phyloP scores from a whole-genome alignment of 768 basidiomycete species.

The Tulasnella sp. region DNA sequence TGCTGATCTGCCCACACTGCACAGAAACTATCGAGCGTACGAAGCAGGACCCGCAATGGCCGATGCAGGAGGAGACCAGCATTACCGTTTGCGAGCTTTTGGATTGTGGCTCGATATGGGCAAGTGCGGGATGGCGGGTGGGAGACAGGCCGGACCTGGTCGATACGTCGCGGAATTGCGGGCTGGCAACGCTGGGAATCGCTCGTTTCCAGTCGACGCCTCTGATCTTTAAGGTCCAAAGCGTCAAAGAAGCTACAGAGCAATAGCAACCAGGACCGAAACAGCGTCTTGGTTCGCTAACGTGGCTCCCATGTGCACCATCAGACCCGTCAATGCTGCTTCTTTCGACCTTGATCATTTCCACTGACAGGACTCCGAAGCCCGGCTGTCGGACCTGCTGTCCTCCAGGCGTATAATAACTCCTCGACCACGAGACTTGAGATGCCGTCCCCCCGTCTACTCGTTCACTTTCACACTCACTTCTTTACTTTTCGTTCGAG shows the following conservation, averaged over 20 bases:
- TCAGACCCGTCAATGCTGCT: not conserved
- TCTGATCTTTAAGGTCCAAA: not conserved
- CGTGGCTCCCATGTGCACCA: slow-evolving; percentile 3
- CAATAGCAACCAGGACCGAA: not conserved
- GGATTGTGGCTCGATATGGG: not conserved
- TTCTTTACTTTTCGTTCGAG: not conserved
- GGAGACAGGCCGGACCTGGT: not conserved
- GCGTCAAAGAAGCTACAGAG: not conserved
- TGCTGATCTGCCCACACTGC: not conserved
- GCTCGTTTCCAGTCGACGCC: not conserved
- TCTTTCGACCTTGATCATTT: not conserved
- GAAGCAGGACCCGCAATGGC: not conserved
- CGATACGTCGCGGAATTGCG: not conserved
- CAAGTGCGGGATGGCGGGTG: not conserved
- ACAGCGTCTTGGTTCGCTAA: not conserved
- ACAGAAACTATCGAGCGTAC: not conserved
- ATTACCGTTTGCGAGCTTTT: not conserved
- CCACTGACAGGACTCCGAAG: not conserved
- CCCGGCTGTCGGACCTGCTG: not conserved
- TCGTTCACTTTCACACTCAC: not conserved
- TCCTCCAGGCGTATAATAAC: not conserved
- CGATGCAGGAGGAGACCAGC: not conserved
- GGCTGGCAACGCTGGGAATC: not conserved
- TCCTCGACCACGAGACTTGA: not conserved
- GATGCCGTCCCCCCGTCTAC: not conserved